Conservation (phyloP, 225 moss, liverwort and hornwort species). For the Polytrichum commune region DNA sequence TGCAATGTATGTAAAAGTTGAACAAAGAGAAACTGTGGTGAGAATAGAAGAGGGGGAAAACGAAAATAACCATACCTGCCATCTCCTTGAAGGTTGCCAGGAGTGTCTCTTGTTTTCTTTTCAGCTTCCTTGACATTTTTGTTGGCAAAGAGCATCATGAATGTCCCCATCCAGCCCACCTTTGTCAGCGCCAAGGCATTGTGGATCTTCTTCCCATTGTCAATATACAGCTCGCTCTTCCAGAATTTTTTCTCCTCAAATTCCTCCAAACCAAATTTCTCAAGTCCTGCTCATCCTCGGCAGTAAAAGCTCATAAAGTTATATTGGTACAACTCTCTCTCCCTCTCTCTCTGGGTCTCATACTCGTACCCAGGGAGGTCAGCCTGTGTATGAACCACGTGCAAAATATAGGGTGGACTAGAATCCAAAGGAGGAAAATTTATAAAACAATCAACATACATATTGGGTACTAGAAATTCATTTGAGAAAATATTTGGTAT, state of each 20-base stretch:
- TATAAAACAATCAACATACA: no score
- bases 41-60: no score
- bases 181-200: slow-evolving; percentile 67
- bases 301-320: background rate
- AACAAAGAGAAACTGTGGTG: no score
- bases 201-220: slow-evolving; percentile 85
- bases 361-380: no score
- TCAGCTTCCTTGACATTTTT: slow-evolving; percentile 49
- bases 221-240: slow-evolving; percentile 91
- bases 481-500: no score
- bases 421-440: no score
- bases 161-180: slow-evolving; percentile 52
- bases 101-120: slow-evolving; percentile 62
- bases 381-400: no score
- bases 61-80: slow-evolving; percentile 52
- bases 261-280: slow-evolving; percentile 80
- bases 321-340: no score
- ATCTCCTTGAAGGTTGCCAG: slow-evolving; percentile 77
- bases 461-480: no score
- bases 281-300: slow-evolving; percentile 53
- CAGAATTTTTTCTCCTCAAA: slow-evolving; percentile 78
- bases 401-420: no score
- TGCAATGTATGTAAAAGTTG: no score
- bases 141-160: slow-evolving; percentile 60
- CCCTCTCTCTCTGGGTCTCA: no score